Percentiles rank a stretch among this genome's conserved stretches.
These are phyloP conservation scores for Peronospora farinosa DNA, from an alignment of 352 stramenopile genomes.

Conservation along the genomic window DNA sequence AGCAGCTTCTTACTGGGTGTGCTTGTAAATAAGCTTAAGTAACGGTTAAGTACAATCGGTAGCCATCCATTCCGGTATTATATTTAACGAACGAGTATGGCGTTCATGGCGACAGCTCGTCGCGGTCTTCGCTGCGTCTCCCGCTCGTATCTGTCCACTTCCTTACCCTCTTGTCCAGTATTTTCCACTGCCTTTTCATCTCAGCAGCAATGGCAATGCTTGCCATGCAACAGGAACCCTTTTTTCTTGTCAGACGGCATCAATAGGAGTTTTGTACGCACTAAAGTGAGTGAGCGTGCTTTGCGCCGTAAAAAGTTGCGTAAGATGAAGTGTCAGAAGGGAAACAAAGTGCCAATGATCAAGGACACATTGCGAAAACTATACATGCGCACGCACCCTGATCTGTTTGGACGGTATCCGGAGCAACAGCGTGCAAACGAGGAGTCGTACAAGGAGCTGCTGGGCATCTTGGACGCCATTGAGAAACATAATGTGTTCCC, in stretches of 20 bases:
- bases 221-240: constrained; percentile 2
- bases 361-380: constrained; percentile 77
- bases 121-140: constrained; percentile 2
- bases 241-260: constrained; percentile 19
- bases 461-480: constrained; percentile 76
- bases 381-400: constrained; percentile 74
- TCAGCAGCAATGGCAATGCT: constrained; percentile 3
- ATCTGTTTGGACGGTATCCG: constrained; percentile 71
- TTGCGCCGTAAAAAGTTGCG: constrained; percentile 69
- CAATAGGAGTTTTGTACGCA: constrained; percentile 34
- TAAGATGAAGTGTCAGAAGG: constrained; percentile 64
- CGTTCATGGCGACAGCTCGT: constrained; percentile 8
- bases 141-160: constrained; percentile 4
- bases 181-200: constrained; percentile 5
- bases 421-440: constrained; percentile 59
- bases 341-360: constrained; percentile 49
- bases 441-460: constrained; percentile 73
- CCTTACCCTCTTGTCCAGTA: constrained; percentile 11
- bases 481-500: constrained; percentile 75
- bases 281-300: constrained; percentile 65
- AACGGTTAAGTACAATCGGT: too few species aligned
- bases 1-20: too few species aligned
- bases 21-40: too few species aligned
- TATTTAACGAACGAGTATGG: constrained; percentile 2
- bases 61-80: too few species aligned